Evolutionary conservation across 2,329 filamentous ascomycete species (phyloP).

Genomic region (Penicillium sp.): DNA sequence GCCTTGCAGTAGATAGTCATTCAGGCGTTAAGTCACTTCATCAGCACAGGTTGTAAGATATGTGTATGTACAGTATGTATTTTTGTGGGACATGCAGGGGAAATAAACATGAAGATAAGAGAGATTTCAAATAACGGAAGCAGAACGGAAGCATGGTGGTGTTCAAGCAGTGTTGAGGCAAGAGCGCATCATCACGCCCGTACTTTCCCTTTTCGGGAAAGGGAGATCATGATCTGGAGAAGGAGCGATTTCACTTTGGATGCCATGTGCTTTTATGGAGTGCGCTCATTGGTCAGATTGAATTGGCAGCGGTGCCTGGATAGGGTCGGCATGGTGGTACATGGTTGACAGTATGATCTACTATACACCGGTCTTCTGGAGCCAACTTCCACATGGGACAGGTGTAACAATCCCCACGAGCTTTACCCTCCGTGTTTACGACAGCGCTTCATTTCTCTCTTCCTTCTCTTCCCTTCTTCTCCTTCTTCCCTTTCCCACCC

Average conservation of each 20-base stretch:
- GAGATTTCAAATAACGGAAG: no score
- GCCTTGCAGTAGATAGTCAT: no score
- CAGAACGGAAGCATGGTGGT: no score
- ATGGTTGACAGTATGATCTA: neutral
- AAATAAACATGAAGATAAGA: no score
- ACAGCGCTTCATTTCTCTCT: neutral
- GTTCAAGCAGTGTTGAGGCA: neutral
- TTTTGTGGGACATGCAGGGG: no score
- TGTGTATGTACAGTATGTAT: no score
- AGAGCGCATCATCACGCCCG: neutral
- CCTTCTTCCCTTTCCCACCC: neutral
- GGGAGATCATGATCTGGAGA: neutral
- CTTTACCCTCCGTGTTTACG: neutral
- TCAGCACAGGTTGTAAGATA: no score
- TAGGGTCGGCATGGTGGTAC: neutral
- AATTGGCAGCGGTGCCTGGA: neutral
- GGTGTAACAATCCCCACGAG: constrained; percentile 6
- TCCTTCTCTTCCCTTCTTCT: neutral
- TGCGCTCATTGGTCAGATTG: neutral
- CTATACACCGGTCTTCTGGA: neutral
- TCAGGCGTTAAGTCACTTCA: no score
- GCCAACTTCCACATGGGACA: neutral
- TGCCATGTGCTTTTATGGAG: neutral
- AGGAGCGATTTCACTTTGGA: neutral
- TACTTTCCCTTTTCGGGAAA: neutral